Evolutionary conservation across 208 protist species (phyloP).

Genomic region (Acanthamoeba sp.): DNA sequence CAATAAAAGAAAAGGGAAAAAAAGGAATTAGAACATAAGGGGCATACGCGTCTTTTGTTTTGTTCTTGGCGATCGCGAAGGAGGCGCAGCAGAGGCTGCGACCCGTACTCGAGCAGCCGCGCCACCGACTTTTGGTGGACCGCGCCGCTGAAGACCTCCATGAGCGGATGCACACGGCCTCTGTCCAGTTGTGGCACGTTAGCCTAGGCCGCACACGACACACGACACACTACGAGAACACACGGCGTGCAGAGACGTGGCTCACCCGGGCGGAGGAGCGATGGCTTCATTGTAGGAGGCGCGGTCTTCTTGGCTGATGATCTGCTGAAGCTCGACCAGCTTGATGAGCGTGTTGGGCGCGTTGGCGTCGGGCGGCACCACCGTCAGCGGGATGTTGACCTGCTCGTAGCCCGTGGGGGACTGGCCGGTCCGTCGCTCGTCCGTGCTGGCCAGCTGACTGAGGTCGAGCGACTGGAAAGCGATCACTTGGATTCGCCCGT

Average conservation of each 20-base stretch:
- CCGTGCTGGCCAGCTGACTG: no score
- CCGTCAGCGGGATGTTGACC: background rate
- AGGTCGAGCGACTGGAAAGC: conserved; percentile 9
- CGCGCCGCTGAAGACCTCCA: background rate
- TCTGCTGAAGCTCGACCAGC: conserved; percentile 6
- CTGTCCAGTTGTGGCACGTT: background rate
- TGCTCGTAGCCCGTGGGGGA: conserved; percentile 6
- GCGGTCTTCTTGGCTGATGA: conserved; percentile 19
- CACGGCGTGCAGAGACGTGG: no score
- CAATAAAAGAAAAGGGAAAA: no score
- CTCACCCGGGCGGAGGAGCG: background rate
- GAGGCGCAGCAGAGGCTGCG: background rate
- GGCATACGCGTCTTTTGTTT: background rate
- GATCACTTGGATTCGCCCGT: conserved; percentile 28
- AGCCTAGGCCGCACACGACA: no score
- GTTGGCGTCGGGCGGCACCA: background rate
- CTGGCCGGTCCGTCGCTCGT: no score
- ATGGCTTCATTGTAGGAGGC: background rate
- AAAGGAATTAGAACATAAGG: no score
- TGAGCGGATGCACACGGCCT: background rate
- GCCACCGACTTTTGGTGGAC: background rate
- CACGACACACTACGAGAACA: no score
- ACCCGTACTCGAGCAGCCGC: background rate
- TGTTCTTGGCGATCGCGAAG: background rate
- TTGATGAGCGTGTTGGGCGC: background rate